phyloP scores from a whole-genome alignment of 208 protist species.

The Angomonas ambiguus region DNA sequence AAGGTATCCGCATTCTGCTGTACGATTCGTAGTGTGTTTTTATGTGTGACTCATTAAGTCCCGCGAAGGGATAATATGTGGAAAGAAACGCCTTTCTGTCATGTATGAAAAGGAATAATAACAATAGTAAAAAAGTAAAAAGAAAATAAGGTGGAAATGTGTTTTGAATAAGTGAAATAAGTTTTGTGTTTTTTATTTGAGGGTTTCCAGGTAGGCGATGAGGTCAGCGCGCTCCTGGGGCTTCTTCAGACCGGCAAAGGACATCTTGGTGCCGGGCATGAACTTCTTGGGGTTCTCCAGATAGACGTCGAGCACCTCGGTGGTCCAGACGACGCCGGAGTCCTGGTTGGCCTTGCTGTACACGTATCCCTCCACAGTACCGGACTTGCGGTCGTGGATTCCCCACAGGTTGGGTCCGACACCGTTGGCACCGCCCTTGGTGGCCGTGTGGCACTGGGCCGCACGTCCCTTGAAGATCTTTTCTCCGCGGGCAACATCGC shows the following conservation, averaged over 20 bases:
- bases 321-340: constrained; percentile 89
- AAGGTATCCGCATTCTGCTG: too few species aligned
- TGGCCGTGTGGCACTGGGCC: constrained; percentile 92
- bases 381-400: constrained; percentile 88
- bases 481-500: constrained; percentile 77
- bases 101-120: background rate
- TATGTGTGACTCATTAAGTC: background rate
- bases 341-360: constrained; percentile 96
- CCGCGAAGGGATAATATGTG: constrained; percentile 1
- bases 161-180: too few species aligned
- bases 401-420: constrained; percentile 91
- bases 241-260: constrained; percentile 94
- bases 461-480: constrained; percentile 94
- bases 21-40: background rate
- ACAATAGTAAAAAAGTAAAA: constrained; percentile 13
- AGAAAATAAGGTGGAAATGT: background rate
- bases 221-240: constrained; percentile 91
- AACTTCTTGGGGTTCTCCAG: constrained; percentile 98
- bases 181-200: constrained; percentile 13
- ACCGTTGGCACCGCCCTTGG: constrained; percentile 86
- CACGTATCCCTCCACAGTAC: constrained; percentile 86
- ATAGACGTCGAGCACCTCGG: constrained; percentile 93
- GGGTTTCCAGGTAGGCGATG: constrained; percentile 91
- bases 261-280: constrained; percentile 97
- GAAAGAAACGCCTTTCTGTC: constrained; percentile 3